These are phyloP conservation scores for Vitis labrusca DNA, from an alignment of 164 flowering plant species.

Conservation along the genomic window DNA sequence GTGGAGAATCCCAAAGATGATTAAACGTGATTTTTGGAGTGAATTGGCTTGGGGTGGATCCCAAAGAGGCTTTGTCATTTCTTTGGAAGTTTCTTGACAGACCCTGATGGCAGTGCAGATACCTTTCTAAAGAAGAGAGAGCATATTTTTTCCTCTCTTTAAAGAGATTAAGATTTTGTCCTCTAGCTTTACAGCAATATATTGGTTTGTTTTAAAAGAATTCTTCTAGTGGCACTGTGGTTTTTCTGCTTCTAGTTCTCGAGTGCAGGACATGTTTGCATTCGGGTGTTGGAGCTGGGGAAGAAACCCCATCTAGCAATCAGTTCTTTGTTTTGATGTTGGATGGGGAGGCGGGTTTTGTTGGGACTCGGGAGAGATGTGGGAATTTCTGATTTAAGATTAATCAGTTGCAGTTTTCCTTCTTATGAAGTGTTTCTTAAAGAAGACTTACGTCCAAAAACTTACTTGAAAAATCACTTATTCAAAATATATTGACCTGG, in stretches of 20 bases:
- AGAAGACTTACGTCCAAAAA: no score
- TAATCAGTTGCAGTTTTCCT: no score
- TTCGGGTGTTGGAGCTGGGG: no score
- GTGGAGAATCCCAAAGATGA: constrained; percentile 37
- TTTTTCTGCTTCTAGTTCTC: not conserved
- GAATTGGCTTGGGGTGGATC: not conserved
- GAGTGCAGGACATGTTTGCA: no score
- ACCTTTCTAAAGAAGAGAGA: not conserved
- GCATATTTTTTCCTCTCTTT: not conserved
- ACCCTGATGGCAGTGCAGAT: not conserved
- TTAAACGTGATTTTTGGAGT: constrained; percentile 15
- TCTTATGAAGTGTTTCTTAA: no score
- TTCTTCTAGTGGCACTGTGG: not conserved
- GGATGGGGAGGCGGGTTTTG: no score
- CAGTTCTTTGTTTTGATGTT: no score
- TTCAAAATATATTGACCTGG: no score
- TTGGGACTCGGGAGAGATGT: no score
- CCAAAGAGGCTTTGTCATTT: not conserved
- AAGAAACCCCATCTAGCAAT: no score
- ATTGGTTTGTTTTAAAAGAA: not conserved
- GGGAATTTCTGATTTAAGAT: no score
- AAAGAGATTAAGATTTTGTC: not conserved
- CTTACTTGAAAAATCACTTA: no score
- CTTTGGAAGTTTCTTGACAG: not conserved
- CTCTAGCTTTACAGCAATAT: not conserved